Percentiles rank a stretch among this genome's conserved stretches.
Evolutionary conservation across 306 rosid genomes (phyloP).

Genomic region (Trichosanthes cucumerina): DNA sequence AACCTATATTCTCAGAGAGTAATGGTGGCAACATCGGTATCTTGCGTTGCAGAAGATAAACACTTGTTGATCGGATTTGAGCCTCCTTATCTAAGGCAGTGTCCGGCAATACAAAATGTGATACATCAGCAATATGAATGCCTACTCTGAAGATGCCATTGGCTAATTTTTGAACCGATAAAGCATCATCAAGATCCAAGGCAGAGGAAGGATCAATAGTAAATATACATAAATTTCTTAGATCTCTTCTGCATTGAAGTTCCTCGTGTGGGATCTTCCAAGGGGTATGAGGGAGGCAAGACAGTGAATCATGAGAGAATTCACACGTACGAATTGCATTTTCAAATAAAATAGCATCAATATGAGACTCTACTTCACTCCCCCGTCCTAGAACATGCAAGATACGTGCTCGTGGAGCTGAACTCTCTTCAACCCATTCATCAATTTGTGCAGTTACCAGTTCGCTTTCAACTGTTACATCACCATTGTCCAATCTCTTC

Average conservation of each 20-base stretch:
- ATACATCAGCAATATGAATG: slow-evolving; percentile 72
- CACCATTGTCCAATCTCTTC: slow-evolving; percentile 49
- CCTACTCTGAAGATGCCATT: slow-evolving; percentile 72
- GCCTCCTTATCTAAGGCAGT: slow-evolving; percentile 66
- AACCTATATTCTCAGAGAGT: slow-evolving; percentile 59
- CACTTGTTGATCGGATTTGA: slow-evolving; percentile 62
- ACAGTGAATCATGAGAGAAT: slow-evolving; percentile 49
- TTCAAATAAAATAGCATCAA: slow-evolving; percentile 68
- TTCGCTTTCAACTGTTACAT: slow-evolving; percentile 52
- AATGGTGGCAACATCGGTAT: slow-evolving; percentile 70
- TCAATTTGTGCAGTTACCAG: slow-evolving; percentile 58
- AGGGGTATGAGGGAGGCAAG: slow-evolving; percentile 46
- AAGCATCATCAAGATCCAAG: slow-evolving; percentile 87
- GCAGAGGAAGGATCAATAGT: slow-evolving; percentile 84
- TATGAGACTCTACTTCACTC: slow-evolving; percentile 47
- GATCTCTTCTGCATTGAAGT: slow-evolving; percentile 49
- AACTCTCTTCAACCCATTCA: slow-evolving; percentile 60
- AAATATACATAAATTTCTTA: slow-evolving; percentile 62
- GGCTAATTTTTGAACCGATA: slow-evolving; percentile 60
- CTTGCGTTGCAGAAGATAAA: slow-evolving; percentile 51
- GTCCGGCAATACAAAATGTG: slow-evolving; percentile 70
- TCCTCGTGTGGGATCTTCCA: slow-evolving; percentile 75
- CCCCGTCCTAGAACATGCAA: slow-evolving; percentile 59
- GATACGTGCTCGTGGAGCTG: slow-evolving; percentile 48
- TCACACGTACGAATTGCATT: slow-evolving; percentile 51